phyloP scores from a whole-genome alignment of 2,329 filamentous ascomycete species.

The Fonsecaea pedrosoi region DNA sequence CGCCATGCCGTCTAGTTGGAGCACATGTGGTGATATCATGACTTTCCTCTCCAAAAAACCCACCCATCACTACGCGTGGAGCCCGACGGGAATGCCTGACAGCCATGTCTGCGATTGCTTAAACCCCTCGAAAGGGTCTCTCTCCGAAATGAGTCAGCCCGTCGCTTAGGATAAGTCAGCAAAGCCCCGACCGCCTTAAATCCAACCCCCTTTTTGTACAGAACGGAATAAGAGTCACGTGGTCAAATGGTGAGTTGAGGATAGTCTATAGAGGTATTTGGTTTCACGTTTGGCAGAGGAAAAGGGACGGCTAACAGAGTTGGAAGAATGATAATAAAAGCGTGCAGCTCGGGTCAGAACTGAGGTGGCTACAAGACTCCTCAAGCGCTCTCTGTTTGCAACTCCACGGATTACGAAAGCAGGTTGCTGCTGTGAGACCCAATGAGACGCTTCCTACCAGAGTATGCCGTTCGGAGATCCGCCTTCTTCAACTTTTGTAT shows the following conservation, averaged over 20 bases:
- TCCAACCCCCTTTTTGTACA: not conserved
- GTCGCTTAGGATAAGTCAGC: slow-evolving; percentile 15
- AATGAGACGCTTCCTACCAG: not conserved
- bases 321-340: not conserved
- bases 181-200: not conserved
- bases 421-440: not conserved
- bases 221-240: not conserved
- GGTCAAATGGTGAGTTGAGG: not conserved
- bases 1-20: not conserved
- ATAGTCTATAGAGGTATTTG: not conserved
- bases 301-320: not conserved
- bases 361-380: not conserved
- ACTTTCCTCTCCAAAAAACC: not conserved
- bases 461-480: not conserved
- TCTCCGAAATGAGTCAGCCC: slow-evolving; percentile 6
- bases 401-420: not conserved
- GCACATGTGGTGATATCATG: slow-evolving; percentile 1
- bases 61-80: not conserved
- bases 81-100: not conserved
- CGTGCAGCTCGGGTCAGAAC: not conserved
- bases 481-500: not conserved
- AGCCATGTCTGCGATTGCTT: not conserved
- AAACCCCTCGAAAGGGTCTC: not conserved
- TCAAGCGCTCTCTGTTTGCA: not conserved
- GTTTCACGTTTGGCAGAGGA: not conserved